Conservation (phyloP, 2,329 filamentous ascomycete species). For the Cercospora berteroae region DNA sequence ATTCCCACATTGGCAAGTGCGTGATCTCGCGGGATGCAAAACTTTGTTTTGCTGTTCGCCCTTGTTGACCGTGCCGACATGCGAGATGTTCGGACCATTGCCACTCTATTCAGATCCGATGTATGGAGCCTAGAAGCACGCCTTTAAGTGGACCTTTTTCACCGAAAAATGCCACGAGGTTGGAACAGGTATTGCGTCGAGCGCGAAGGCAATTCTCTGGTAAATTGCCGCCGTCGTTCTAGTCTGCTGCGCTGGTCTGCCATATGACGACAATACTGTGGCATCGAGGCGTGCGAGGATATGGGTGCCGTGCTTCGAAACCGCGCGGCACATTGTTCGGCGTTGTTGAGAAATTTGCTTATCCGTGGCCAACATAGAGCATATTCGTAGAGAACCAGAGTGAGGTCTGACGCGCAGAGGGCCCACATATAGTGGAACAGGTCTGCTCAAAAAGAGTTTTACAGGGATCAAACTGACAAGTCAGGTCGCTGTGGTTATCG, state of each 20-base stretch:
- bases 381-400: background rate
- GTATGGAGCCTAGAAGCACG: slow-evolving; percentile 16
- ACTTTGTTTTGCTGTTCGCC: slow-evolving; percentile 11
- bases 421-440: slow-evolving; percentile 4
- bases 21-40: slow-evolving; percentile 21
- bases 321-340: slow-evolving; percentile 1
- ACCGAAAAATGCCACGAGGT: slow-evolving; percentile 11
- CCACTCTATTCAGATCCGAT: slow-evolving; percentile 19
- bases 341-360: background rate
- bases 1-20: slow-evolving; percentile 19
- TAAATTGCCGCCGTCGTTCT: background rate
- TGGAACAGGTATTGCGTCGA: slow-evolving; percentile 2
- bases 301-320: background rate
- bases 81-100: slow-evolving; percentile 16
- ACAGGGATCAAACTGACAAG: background rate
- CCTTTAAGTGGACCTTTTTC: slow-evolving; percentile 14
- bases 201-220: slow-evolving; percentile 2
- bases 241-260: background rate
- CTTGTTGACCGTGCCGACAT: slow-evolving; percentile 18
- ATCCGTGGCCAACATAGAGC: background rate
- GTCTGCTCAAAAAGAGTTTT: slow-evolving; percentile 9
- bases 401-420: slow-evolving; percentile 10
- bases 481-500: background rate
- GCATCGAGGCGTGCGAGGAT: background rate
- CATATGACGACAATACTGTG: background rate